Evolutionary conservation across 108 stramenopile species (phyloP), one percentile per base, ranked within the genome.

Genomic region (Cyclotella cryptica): DNA sequence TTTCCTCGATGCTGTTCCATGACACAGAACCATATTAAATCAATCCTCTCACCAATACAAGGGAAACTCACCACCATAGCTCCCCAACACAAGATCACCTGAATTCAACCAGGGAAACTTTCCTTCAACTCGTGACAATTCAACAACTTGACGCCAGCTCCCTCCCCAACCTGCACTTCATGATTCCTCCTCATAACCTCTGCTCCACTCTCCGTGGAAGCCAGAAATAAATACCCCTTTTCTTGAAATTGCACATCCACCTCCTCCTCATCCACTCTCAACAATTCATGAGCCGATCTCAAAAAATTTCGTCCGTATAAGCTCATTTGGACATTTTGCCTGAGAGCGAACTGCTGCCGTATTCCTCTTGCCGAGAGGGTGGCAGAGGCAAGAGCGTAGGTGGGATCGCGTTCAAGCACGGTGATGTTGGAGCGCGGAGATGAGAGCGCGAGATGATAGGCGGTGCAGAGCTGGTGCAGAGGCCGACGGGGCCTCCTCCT

Each of bases 161-260:
- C 89, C 19, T 54, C 77, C 13, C 68, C 70, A 41, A n/a, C 24
- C 64, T 90, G 90, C 2, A 79, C 26, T 29, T 66, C 12, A 65
- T 87, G 41, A 71, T 93, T 93, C 42, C 61, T 61, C 11, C 53
- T 71, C 71, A 93, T 46, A 65, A 79, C 74, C 4, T 71, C 46
- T 22, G 55, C 79, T 8, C 88, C 88, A 14, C 5, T 21, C 12
- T 71, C 64, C 10, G 69, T 81, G 13, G 88, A 58, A 44, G 92
- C 85, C 60, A 93, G 75, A 68, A 93, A 90, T 58, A 93, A 77
- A 67, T 93, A 93, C 68, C 93, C 93, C 69, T 86, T 80, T 45
- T 86, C 81, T 70, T 85, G 70, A 69, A 87, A 87, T 43, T 86
- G 84, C 21, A 86, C 75, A 55, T 87, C 83, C 42, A 88, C 87